Base-by-base conservation (phyloP, 78 protist genomes). In the Diacronema lutheri region DNA sequence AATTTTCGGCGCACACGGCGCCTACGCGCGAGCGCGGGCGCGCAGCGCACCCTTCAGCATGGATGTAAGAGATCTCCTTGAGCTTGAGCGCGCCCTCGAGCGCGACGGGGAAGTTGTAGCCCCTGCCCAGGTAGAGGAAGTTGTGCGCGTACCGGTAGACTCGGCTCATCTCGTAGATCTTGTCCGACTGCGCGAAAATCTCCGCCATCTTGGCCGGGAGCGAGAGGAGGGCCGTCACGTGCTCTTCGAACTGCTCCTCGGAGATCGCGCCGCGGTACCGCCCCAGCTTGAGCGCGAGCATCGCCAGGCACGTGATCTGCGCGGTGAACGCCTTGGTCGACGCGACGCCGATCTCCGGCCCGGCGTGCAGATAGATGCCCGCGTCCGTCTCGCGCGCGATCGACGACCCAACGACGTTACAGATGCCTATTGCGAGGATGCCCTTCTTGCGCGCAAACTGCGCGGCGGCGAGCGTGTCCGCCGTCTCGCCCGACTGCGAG, bases 301-400 rank as follows among this genome's bases (percentile, higher is more conserved):
- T 64, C 33, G 78, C 14, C 7, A 81, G 86, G 46, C 26, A 55
- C 14, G 41, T 5, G 37, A 81, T 31, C 86, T 81, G 77, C 41
- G 94, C 88, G 13, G 99, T 94, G 92, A 92, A 98, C 12, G 99
- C 99, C 92, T 98, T 98, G 64, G 99, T 98, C 16, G 97, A 93
- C 6, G 99, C 99, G 6, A 98, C 99, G 26, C 98, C 98, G 82
- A 96, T 93, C 91, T 98, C 99, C 6, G 95, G 93, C 14, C 99
- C 99, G 0, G 98, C 97, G 71, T 95, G 95, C 68, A 96, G 40
- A 83, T 95, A 72, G 74, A 44, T 21, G 41, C 98, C 99, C 62
- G 96, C 95, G 72, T 85, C 86, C 9, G 99, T 88, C 83, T 79
- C 84, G 41, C 99, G 88, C 12, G 97, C 95, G 72, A 98, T 95